A percentile compares a stretch with the other conserved stretches of the same genome.
Conservation (phyloP, 208 protist species). For the Leishmania gerbilli region DNA sequence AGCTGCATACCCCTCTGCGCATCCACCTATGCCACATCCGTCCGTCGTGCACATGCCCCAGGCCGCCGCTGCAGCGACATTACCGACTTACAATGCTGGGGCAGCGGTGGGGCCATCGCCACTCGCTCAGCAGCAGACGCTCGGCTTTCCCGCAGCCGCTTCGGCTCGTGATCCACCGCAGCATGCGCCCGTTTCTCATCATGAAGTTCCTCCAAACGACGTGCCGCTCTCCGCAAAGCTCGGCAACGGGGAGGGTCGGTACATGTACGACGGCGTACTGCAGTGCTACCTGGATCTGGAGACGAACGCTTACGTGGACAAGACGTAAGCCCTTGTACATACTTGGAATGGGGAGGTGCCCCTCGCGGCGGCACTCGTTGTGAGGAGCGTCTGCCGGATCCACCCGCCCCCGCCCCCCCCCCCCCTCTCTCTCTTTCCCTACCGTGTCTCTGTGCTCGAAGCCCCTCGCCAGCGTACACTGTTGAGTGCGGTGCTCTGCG, state of each 20-base stretch:
- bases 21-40: slow-evolving; percentile 1
- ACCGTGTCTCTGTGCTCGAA: neutral
- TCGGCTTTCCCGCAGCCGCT: neutral
- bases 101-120: neutral
- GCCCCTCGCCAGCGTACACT: neutral
- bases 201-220: neutral
- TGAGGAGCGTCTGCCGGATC: neutral
- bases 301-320: slow-evolving; percentile 52
- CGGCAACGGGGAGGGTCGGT: slow-evolving; percentile 3
- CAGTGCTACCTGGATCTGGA: slow-evolving; percentile 70
- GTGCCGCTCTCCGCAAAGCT: neutral
- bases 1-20: neutral
- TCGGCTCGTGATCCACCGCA: neutral
- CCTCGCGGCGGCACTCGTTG: neutral
- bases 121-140: slow-evolving; percentile 1
- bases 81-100: neutral
- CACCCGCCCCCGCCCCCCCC: too few relatives aligned
- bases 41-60: neutral
- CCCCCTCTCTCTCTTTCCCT: neutral
- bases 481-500: neutral
- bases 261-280: slow-evolving; percentile 78
- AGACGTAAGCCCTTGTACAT: neutral
- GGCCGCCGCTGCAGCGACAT: neutral
- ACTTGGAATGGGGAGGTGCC: neutral
- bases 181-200: neutral